A percentile compares a stretch with the other conserved stretches of the same genome.
These are phyloP conservation scores for Penicillium ochrochloron DNA, from an alignment of 495 filamentous ascomycete genomes.

Conservation along the genomic window DNA sequence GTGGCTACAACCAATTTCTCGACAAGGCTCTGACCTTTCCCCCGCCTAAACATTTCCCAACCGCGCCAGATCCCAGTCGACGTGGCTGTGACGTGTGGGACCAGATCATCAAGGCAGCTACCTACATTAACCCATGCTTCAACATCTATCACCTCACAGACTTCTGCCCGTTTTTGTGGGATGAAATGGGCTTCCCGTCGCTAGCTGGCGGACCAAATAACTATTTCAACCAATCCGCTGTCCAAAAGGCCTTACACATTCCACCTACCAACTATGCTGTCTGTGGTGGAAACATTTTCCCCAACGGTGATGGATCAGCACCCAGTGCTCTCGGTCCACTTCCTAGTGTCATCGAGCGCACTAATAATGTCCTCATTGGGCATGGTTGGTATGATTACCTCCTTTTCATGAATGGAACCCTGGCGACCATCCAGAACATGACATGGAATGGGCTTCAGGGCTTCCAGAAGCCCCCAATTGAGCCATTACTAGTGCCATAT, in stretches of 20 bases:
- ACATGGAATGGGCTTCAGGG: slow-evolving; percentile 77
- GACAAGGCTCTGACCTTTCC: slow-evolving; percentile 69
- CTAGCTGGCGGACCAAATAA: slow-evolving; percentile 58
- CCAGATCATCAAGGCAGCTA: slow-evolving; percentile 59
- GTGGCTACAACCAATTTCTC: slow-evolving; percentile 68
- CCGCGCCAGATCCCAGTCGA: slow-evolving; percentile 30
- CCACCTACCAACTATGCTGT: slow-evolving; percentile 64
- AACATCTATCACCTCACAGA: slow-evolving; percentile 76
- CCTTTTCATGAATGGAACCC: slow-evolving; percentile 67
- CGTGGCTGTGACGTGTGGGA: slow-evolving; percentile 62
- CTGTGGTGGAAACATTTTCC: slow-evolving; percentile 64
- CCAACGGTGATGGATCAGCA: slow-evolving; percentile 50
- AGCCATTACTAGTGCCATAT: slow-evolving; percentile 69
- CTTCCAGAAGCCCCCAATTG: slow-evolving; percentile 61
- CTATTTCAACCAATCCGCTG: slow-evolving; percentile 81
- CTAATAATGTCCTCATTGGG: slow-evolving; percentile 69
- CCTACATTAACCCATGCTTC: slow-evolving; percentile 76
- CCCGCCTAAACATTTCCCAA: slow-evolving; percentile 62
- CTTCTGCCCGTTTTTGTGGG: slow-evolving; percentile 74
- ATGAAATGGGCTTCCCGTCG: slow-evolving; percentile 75
- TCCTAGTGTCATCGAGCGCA: slow-evolving; percentile 72
- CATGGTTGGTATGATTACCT: slow-evolving; percentile 64
- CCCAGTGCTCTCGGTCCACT: slow-evolving; percentile 58
- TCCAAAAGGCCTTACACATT: slow-evolving; percentile 74
- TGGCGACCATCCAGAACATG: slow-evolving; percentile 82